Percentiles rank a stretch among this genome's conserved stretches.
Conservation (phyloP, 208 protist species). For the Novymonas esmeraldas region DNA sequence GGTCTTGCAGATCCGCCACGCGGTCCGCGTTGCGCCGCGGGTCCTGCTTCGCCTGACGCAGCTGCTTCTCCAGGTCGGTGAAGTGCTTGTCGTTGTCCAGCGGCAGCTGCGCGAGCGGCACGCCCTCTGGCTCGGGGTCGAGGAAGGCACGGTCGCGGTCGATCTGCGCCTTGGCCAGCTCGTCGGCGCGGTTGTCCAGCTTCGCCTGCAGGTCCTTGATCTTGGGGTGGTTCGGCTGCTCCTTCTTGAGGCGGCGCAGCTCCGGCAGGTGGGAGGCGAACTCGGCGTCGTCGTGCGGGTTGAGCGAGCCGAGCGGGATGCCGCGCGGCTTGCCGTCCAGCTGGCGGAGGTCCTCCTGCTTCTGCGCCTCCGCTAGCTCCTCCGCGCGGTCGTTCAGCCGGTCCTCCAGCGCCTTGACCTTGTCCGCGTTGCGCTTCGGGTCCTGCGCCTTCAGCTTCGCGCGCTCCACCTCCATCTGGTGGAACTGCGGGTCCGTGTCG, state of each 20-base stretch:
- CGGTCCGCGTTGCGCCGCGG: conserved; percentile 51
- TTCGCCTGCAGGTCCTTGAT: conserved; percentile 54
- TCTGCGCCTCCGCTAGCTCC: conserved; percentile 62
- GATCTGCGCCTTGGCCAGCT: conserved; percentile 58
- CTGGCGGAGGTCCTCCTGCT: conserved; percentile 54
- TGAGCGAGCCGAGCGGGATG: conserved; percentile 60
- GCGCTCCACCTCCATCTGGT: conserved; percentile 73
- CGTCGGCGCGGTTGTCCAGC: conserved; percentile 50
- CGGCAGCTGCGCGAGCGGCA: conserved; percentile 61
- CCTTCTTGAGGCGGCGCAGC: conserved; percentile 70
- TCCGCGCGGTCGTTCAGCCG: conserved; percentile 64
- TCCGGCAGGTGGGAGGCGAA: conserved; percentile 62
- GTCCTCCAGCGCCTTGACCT: conserved; percentile 62
- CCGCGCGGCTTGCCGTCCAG: conserved; percentile 63
- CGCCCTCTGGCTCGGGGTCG: conserved; percentile 63
- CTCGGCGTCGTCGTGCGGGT: conserved; percentile 56
- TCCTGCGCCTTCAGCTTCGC: conserved; percentile 74
- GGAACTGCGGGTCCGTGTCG: conserved; percentile 62
- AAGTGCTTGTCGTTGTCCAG: conserved; percentile 71
- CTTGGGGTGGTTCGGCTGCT: conserved; percentile 51
- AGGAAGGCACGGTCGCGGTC: conserved; percentile 65
- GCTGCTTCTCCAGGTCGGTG: conserved; percentile 64
- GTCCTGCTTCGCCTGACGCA: conserved; percentile 53
- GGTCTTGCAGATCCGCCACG: conserved; percentile 49
- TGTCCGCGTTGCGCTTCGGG: conserved; percentile 45